phyloP scores from a whole-genome alignment of 805 yeast genomes.

The Kluyveromyces starmeri region DNA sequence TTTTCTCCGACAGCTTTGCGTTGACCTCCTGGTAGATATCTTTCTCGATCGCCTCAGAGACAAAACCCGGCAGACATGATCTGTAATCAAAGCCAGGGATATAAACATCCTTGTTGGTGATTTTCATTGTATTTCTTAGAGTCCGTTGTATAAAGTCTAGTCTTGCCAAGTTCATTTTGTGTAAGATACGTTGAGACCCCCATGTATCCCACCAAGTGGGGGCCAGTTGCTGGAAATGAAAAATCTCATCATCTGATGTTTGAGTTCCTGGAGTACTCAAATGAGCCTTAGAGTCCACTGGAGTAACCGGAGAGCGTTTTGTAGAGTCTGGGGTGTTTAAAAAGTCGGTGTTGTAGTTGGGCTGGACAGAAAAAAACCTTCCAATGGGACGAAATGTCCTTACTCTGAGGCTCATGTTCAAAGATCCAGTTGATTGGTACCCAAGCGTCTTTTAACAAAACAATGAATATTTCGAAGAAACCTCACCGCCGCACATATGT shows the following conservation, averaged over 20 bases:
- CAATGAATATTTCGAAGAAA: no score
- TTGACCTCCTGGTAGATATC: conserved; percentile 34
- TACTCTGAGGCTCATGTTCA: background rate
- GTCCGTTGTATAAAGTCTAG: conserved; percentile 76
- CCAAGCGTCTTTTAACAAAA: no score
- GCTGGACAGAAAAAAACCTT: background rate
- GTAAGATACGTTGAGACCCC: conserved; percentile 89
- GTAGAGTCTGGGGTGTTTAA: background rate
- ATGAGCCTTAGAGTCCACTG: background rate
- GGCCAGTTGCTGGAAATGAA: conserved; percentile 81
- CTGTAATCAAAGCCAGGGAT: conserved; percentile 66
- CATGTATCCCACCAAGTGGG: conserved; percentile 96
- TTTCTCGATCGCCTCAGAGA: conserved; percentile 47
- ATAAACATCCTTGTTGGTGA: conserved; percentile 37
- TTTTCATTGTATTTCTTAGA: conserved; percentile 29
- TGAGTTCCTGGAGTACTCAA: conserved; percentile 7
- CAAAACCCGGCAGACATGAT: conserved; percentile 53
- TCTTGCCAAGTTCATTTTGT: conserved; percentile 85
- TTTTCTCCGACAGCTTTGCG: conserved; percentile 21
- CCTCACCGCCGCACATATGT: no score
- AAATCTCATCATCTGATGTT: conserved; percentile 46
- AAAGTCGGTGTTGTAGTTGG: conserved; percentile 1
- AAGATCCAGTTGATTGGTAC: no score
- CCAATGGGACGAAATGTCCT: background rate
- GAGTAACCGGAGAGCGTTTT: background rate